Conservation (phyloP, 2,329 filamentous ascomycete species). For the Metarhizium album region DNA sequence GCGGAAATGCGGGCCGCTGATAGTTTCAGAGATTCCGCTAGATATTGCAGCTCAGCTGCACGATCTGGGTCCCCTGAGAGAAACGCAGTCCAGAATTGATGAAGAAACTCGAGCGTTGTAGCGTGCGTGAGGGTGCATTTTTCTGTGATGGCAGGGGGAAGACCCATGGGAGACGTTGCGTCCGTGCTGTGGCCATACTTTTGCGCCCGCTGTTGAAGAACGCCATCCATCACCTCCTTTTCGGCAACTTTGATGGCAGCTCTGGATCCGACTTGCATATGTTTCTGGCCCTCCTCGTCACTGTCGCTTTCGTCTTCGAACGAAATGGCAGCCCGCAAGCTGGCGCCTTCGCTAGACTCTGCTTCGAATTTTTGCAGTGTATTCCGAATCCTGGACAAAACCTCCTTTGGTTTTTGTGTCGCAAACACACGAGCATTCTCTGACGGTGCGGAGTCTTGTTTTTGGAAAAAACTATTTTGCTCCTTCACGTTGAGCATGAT, state of each 20-base stretch:
- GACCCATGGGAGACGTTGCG: conserved; percentile 41
- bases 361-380: conserved; percentile 46
- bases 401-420: conserved; percentile 57
- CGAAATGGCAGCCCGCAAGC: conserved; percentile 54
- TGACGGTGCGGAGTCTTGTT: conserved; percentile 37
- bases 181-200: conserved; percentile 40
- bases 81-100: conserved; percentile 92
- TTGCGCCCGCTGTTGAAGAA: conserved; percentile 50
- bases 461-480: conserved; percentile 71
- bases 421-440: conserved; percentile 45
- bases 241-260: conserved; percentile 54
- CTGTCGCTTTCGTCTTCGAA: conserved; percentile 61
- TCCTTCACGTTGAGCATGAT: conserved; percentile 83
- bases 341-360: conserved; percentile 39
- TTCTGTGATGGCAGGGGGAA: conserved; percentile 43
- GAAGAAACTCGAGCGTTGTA: conserved; percentile 89
- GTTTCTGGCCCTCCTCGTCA: conserved; percentile 47
- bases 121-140: conserved; percentile 66
- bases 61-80: conserved; percentile 77
- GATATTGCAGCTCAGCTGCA: conserved; percentile 67
- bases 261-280: conserved; percentile 57
- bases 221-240: conserved; percentile 53
- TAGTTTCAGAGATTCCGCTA: conserved; percentile 70
- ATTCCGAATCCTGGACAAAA: conserved; percentile 52
- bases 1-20: conserved; percentile 70